A percentile compares a stretch with the other conserved stretches of the same genome.
These are phyloP conservation scores for Talaromyces ruber DNA, from an alignment of 495 filamentous ascomycete species.

Conservation along the genomic window DNA sequence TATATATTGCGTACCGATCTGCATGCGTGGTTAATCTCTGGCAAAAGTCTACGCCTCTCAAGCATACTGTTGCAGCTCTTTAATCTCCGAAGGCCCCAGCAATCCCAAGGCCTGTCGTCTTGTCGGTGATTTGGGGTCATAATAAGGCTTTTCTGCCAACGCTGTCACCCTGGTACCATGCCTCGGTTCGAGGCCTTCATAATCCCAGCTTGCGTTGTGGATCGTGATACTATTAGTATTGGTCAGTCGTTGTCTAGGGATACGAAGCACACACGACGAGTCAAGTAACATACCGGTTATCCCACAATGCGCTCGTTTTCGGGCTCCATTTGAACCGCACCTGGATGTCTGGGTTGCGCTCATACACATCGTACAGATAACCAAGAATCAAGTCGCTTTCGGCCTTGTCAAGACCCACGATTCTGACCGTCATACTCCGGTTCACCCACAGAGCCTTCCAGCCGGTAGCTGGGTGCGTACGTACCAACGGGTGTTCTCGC, in stretches of 20 bases:
- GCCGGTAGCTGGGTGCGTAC: constrained; percentile 62
- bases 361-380: constrained; percentile 57
- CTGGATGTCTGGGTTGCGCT: constrained; percentile 60
- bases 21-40: background rate
- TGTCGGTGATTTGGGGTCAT: constrained; percentile 49
- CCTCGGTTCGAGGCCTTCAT: constrained; percentile 51
- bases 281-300: constrained; percentile 44
- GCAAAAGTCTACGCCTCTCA: background rate
- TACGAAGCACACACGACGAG: background rate
- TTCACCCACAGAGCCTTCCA: constrained; percentile 69
- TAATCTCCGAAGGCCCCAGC: constrained; percentile 20
- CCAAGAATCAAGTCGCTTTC: constrained; percentile 61
- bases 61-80: constrained; percentile 10
- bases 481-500: constrained; percentile 58
- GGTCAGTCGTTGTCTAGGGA: background rate
- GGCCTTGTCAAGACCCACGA: constrained; percentile 55
- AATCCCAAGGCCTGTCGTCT: constrained; percentile 51
- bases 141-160: constrained; percentile 59
- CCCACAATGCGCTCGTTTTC: constrained; percentile 52
- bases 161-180: constrained; percentile 58
- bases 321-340: constrained; percentile 59
- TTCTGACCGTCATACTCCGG: constrained; percentile 53
- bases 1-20: background rate
- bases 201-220: constrained; percentile 62
- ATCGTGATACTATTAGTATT: constrained; percentile 47